Conservation (phyloP, 441 rosid genomes). For the Mallotus repandus region DNA sequence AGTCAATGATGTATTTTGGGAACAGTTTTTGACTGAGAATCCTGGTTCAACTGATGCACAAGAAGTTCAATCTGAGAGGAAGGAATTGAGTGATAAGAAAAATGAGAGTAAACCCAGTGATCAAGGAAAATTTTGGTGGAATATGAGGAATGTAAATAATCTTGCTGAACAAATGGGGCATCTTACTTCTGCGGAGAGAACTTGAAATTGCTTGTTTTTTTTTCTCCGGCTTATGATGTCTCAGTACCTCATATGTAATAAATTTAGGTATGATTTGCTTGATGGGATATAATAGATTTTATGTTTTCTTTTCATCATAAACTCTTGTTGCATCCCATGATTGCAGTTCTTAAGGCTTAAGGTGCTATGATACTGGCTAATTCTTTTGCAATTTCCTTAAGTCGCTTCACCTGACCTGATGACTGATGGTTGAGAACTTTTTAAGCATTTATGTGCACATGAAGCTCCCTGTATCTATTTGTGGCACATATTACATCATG, state of each 20-base stretch:
- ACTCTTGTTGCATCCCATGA: not conserved
- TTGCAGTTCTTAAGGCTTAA: not conserved
- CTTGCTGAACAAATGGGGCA: slow-evolving; percentile 80
- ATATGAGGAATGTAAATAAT: slow-evolving; percentile 59
- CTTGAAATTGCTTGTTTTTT: slow-evolving; percentile 39
- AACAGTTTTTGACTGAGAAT: slow-evolving; percentile 86
- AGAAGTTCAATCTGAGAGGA: slow-evolving; percentile 71
- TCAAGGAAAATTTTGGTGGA: slow-evolving; percentile 63
- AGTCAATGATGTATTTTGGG: slow-evolving; percentile 87
- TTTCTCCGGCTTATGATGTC: slow-evolving; percentile 33
- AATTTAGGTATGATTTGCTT: slow-evolving; percentile 38
- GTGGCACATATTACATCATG: not conserved
- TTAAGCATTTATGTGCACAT: not conserved
- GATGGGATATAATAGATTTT: slow-evolving; percentile 24
- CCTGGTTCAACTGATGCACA: slow-evolving; percentile 67
- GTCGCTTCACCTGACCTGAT: not conserved
- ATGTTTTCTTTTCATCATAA: slow-evolving; percentile 12
- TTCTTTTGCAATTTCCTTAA: slow-evolving; percentile 2
- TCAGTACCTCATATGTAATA: slow-evolving; percentile 29
- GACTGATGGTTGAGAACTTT: not conserved
- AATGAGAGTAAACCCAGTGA: slow-evolving; percentile 50
- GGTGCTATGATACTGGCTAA: slow-evolving; percentile 12
- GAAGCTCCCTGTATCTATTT: not conserved
- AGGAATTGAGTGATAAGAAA: slow-evolving; percentile 46
- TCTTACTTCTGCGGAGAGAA: slow-evolving; percentile 75